A percentile compares a stretch with the other conserved stretches of the same genome.
phyloP scores from a whole-genome alignment of 2,329 filamentous ascomycete genomes.

The Apiospora malaysiana region DNA sequence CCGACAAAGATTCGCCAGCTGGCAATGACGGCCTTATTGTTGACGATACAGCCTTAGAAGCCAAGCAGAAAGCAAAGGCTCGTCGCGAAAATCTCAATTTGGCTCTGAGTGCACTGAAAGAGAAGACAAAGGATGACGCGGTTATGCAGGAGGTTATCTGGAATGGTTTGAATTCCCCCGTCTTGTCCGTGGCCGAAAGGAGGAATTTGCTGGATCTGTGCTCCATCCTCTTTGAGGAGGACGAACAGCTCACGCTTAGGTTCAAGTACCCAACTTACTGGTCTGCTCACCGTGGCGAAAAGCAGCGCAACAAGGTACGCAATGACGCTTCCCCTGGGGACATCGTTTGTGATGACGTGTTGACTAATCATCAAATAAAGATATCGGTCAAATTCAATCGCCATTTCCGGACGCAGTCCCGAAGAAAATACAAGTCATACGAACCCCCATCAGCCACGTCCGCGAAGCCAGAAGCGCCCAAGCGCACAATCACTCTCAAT shows the following conservation, averaged over 20 bases:
- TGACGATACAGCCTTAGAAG: slow-evolving; percentile 50
- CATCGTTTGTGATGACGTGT: background rate
- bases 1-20: slow-evolving; percentile 33
- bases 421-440: slow-evolving; percentile 32
- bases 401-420: slow-evolving; percentile 35
- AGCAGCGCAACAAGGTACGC: slow-evolving; percentile 28
- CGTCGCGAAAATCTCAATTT: slow-evolving; percentile 54
- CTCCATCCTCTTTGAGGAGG: slow-evolving; percentile 55
- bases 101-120: slow-evolving; percentile 54
- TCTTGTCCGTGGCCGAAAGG: slow-evolving; percentile 55
- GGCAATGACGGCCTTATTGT: slow-evolving; percentile 52
- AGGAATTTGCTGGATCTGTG: slow-evolving; percentile 58
- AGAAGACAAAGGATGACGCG: slow-evolving; percentile 51
- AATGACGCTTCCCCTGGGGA: background rate
- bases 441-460: slow-evolving; percentile 22
- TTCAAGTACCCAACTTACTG: slow-evolving; percentile 55
- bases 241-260: slow-evolving; percentile 51
- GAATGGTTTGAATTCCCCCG: slow-evolving; percentile 54
- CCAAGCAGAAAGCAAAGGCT: slow-evolving; percentile 52
- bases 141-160: slow-evolving; percentile 53
- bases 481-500: slow-evolving; percentile 42
- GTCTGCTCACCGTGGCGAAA: slow-evolving; percentile 42
- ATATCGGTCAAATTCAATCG: slow-evolving; percentile 35
- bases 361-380: slow-evolving; percentile 7
- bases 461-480: slow-evolving; percentile 34